Conservation (phyloP, 495 filamentous ascomycete species). For the Darksidea phi region DNA sequence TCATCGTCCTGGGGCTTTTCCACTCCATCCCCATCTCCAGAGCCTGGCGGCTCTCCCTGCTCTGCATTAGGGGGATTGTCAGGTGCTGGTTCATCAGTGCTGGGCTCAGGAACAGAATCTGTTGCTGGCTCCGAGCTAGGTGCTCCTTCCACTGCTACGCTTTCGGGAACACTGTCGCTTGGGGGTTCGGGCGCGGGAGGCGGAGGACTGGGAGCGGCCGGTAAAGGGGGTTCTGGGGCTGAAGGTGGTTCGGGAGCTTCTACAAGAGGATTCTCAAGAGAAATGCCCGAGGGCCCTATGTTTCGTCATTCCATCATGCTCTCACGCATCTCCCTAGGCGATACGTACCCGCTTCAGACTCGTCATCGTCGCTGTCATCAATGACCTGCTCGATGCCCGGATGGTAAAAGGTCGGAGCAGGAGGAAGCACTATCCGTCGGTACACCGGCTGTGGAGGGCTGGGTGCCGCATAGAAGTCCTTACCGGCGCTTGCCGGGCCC, state of each 20-base stretch:
- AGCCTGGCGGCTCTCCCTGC: background rate
- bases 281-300: slow-evolving; percentile 10
- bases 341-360: slow-evolving; percentile 12
- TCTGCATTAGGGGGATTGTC: slow-evolving; percentile 2
- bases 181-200: background rate
- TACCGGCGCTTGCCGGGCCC: slow-evolving; percentile 4
- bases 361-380: slow-evolving; percentile 22
- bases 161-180: background rate
- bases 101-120: too few species aligned
- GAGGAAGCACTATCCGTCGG: slow-evolving; percentile 15
- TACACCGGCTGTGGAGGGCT: slow-evolving; percentile 7
- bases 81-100: too few species aligned
- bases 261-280: slow-evolving; percentile 7
- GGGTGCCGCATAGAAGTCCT: slow-evolving; percentile 1
- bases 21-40: slow-evolving; percentile 1
- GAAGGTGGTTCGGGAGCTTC: slow-evolving; percentile 20
- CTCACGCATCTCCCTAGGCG: background rate
- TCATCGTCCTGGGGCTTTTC: slow-evolving; percentile 1
- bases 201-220: background rate
- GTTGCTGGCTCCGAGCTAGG: too few species aligned
- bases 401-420: slow-evolving; percentile 22
- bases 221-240: slow-evolving; percentile 4
- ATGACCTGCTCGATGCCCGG: slow-evolving; percentile 21
- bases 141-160: too few species aligned
- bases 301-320: slow-evolving; percentile 9